Percentiles rank a stretch among this genome's conserved stretches.
phyloP scores from a whole-genome alignment of 768 basidiomycete species.

The Suillus subalutaceus region DNA sequence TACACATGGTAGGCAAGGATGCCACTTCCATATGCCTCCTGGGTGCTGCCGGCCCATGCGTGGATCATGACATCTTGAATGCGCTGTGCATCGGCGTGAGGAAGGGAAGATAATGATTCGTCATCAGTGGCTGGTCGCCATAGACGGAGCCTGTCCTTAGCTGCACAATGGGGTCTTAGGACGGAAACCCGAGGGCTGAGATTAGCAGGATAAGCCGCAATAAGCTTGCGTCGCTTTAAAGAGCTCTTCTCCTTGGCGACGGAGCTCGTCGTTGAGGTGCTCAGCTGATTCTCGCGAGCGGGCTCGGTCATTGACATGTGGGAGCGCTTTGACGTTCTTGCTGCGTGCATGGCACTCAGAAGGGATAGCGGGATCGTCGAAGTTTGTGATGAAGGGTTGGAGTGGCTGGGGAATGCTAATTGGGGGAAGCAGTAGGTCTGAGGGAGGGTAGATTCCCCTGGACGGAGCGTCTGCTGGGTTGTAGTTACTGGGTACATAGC shows the following conservation, averaged over 20 bases:
- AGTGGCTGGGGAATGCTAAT: too few species aligned
- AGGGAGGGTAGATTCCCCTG: too few species aligned
- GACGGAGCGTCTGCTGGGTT: too few species aligned
- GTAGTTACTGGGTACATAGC: too few species aligned
- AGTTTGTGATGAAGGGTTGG: too few species aligned
- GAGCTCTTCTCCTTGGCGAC: neutral
- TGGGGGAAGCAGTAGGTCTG: too few species aligned
- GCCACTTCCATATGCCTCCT: slow-evolving; percentile 37
- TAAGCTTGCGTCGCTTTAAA: neutral
- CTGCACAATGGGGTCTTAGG: slow-evolving; percentile 6
- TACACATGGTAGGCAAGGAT: slow-evolving; percentile 42
- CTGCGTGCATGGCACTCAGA: too few species aligned
- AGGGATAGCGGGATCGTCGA: too few species aligned
- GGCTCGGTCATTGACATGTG: too few species aligned
- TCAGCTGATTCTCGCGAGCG: too few species aligned
- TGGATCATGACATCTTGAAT: slow-evolving; percentile 26
- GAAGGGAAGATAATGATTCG: too few species aligned
- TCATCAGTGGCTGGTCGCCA: slow-evolving; percentile 7
- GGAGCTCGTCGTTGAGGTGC: neutral
- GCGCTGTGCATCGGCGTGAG: neutral
- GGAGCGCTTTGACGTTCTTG: too few species aligned
- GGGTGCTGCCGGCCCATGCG: slow-evolving; percentile 35
- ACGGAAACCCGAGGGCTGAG: slow-evolving; percentile 4
- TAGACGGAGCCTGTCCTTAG: neutral
- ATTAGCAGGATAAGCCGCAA: neutral